phyloP scores from a whole-genome alignment of 495 filamentous ascomycete genomes.

The Parathielavia appendiculata region DNA sequence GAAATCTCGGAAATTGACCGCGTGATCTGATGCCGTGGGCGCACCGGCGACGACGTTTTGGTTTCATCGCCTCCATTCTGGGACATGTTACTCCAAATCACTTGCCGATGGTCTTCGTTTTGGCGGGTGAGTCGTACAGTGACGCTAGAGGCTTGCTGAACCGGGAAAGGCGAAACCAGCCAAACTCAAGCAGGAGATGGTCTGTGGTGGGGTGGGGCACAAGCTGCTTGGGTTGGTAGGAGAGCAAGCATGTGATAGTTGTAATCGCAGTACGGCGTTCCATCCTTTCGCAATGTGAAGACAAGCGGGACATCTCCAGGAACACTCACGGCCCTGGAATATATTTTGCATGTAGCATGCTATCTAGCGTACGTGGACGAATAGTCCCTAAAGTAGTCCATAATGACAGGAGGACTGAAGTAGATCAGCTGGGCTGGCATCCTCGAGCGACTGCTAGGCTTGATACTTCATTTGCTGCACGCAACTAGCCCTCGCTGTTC shows the following conservation, averaged over 20 bases:
- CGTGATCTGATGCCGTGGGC: slow-evolving; percentile 44
- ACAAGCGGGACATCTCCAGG: not conserved
- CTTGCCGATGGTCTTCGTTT: not conserved
- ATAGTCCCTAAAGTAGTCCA: not conserved
- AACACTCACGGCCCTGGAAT: not conserved
- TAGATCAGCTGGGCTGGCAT: not conserved
- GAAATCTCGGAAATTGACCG: slow-evolving; percentile 49
- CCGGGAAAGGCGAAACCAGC: not conserved
- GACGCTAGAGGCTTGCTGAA: slow-evolving; percentile 11
- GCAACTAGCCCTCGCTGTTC: not conserved
- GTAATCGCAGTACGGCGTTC: not conserved
- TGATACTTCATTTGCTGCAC: not conserved
- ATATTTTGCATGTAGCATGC: not conserved
- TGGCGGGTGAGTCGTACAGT: slow-evolving; percentile 16
- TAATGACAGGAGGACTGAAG: not conserved
- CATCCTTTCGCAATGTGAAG: not conserved
- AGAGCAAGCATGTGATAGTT: slow-evolving; percentile 11
- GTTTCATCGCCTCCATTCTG: slow-evolving; percentile 33
- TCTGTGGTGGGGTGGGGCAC: slow-evolving; percentile 17
- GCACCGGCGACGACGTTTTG: slow-evolving; percentile 35
- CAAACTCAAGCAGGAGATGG: slow-evolving; percentile 1
- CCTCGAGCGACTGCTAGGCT: not conserved
- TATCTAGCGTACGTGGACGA: not conserved
- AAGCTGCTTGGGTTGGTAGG: not conserved
- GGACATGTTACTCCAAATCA: slow-evolving; percentile 26